Base-by-base conservation (phyloP, 768 basidiomycete genomes). In the Trametes meyenii region DNA sequence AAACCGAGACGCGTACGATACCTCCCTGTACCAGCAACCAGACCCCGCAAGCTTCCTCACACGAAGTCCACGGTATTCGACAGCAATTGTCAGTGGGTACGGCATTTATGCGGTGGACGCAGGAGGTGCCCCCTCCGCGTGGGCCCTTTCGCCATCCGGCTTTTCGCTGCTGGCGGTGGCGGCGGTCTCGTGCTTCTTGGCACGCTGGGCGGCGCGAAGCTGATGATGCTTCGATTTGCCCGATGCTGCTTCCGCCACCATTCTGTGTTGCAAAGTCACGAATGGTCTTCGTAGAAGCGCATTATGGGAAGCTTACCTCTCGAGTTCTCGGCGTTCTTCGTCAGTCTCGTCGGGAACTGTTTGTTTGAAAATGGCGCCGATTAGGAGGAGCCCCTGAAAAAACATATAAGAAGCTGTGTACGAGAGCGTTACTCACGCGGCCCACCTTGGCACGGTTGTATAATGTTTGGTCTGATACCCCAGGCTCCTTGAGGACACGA, bases 301-400 rank as follows among this genome's bases (percentile, higher is more conserved):
- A n/a, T 13, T 8, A 36, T 21, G 40, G 53, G 6, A 39, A 14
- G 72, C 86, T 26, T 67, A 93, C 90, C 94, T 79, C 76, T 99
- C 97, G 19, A 99, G 84, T 74, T 98, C 94, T 50, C 97, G 83
- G 24, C 97, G 86, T 70, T 97, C 97, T 71, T 90, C 90, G 70
- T 97, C 96, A 8, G 92, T 88, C 71, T 92, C 94, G 70, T 98
- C 96, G 2, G 97, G 90, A 33, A 82, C 71, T 0, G 91, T 84
- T 4, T 81, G 76, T 74, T 96, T 96, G 81, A 98, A 96, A 66
- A 96, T 87, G 16, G 89, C 89, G 7, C 96, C 97, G 36, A 90
- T 88, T 16, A 93, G 79, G 58, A 98, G 77, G n/a, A 98, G 79
- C 44, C 90, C 96, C 89, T 94, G 50, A 3, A 3, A 21, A 6